A percentile compares a stretch with the other conserved stretches of the same genome.
These are phyloP conservation scores for Sugiyamaella sp. DNA, from an alignment of 1,139 yeast genomes.

Conservation along the genomic window DNA sequence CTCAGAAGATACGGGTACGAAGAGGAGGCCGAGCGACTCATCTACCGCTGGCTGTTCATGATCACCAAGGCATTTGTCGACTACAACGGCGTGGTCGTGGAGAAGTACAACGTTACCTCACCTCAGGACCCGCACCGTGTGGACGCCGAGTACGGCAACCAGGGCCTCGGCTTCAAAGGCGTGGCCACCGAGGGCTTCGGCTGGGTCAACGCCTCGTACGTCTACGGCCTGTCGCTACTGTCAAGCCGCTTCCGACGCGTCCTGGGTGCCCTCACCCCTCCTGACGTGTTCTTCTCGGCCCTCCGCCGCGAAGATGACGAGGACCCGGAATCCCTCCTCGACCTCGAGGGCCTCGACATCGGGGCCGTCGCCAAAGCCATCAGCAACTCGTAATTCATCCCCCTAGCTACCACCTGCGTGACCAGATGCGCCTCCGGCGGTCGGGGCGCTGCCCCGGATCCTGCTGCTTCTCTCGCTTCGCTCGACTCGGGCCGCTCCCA, in stretches of 20 bases:
- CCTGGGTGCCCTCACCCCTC: slow-evolving; percentile 81
- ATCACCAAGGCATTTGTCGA: slow-evolving; percentile 94
- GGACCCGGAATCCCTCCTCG: slow-evolving; percentile 7
- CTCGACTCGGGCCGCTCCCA: too few species aligned
- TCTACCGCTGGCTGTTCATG: slow-evolving; percentile 84
- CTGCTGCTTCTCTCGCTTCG: neutral
- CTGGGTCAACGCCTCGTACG: slow-evolving; percentile 91
- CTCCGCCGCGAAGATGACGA: slow-evolving; percentile 19
- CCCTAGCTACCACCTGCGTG: too few species aligned
- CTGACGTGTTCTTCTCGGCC: slow-evolving; percentile 59
- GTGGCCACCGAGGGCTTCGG: slow-evolving; percentile 95
- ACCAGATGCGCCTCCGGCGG: neutral
- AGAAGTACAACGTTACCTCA: slow-evolving; percentile 88
- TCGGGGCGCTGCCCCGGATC: neutral
- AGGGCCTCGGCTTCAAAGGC: slow-evolving; percentile 89
- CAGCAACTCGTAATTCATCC: neutral
- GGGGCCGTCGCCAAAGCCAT: slow-evolving; percentile 8
- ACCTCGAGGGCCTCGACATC: slow-evolving; percentile 7
- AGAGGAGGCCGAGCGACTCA: slow-evolving; percentile 68
- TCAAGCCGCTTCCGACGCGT: slow-evolving; percentile 73
- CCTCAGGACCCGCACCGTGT: slow-evolving; percentile 88
- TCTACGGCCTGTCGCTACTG: slow-evolving; percentile 72
- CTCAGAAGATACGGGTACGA: slow-evolving; percentile 70
- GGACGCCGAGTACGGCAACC: slow-evolving; percentile 96
- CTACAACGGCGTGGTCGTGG: slow-evolving; percentile 93